A percentile compares a stretch with the other conserved stretches of the same genome.
These are phyloP conservation scores for Mycocentrospora acerina DNA, from an alignment of 2,329 filamentous ascomycete species.

Conservation along the genomic window DNA sequence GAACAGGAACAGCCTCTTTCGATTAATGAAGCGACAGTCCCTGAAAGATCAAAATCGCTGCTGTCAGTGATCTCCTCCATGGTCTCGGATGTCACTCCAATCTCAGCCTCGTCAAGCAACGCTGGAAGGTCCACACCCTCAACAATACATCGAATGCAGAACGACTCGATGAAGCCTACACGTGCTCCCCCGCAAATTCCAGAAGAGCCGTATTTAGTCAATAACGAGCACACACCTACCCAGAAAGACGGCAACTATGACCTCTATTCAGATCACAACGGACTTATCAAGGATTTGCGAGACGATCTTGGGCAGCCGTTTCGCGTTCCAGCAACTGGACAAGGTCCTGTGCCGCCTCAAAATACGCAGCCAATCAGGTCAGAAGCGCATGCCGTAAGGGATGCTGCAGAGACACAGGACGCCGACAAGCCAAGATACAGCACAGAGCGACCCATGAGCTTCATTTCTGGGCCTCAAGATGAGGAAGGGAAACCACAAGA, in stretches of 20 bases:
- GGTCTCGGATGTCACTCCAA: conserved; percentile 31
- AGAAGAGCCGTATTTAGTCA: conserved; percentile 21
- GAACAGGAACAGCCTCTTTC: conserved; percentile 16
- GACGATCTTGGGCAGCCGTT: conserved; percentile 34
- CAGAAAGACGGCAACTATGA: conserved; percentile 33
- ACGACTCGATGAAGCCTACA: conserved; percentile 20
- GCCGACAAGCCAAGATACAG: conserved; percentile 28
- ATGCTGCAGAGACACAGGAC: conserved; percentile 14
- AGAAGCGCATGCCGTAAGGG: conserved; percentile 4
- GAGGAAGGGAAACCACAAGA: conserved; percentile 38
- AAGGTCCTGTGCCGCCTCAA: conserved; percentile 4
- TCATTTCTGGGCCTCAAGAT: conserved; percentile 37
- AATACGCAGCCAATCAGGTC: conserved; percentile 6
- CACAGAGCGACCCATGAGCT: conserved; percentile 41
- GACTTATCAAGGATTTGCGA: conserved; percentile 37
- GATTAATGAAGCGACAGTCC: conserved; percentile 14
- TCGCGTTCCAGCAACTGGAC: conserved; percentile 17
- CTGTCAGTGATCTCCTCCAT: conserved; percentile 41
- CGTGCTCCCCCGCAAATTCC: conserved; percentile 24
- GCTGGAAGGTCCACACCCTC: conserved; percentile 34
- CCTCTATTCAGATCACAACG: conserved; percentile 41
- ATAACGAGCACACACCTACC: conserved; percentile 16
- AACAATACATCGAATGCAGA: conserved; percentile 28
- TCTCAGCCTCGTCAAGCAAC: conserved; percentile 31
- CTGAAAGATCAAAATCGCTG: conserved; percentile 36